Evolutionary conservation across 2,329 filamentous ascomycete genomes (phyloP).

Genomic region (Fusarium nodosum): DNA sequence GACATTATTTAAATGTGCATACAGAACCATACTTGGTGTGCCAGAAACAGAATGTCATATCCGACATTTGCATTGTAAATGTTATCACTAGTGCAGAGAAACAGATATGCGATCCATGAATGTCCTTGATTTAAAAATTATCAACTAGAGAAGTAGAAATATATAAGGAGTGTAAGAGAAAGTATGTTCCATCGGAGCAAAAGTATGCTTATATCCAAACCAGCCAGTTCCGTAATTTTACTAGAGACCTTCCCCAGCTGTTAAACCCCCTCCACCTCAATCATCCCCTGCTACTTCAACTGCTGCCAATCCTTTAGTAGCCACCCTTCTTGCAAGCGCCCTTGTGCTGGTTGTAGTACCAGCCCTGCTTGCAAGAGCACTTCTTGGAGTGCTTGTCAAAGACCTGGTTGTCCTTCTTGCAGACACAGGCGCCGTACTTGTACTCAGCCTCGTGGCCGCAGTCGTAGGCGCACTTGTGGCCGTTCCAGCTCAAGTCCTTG

Average conservation of each 20-base stretch:
- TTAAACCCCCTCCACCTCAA: neutral
- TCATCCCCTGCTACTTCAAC: neutral
- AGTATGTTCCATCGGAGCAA: slow-evolving; percentile 24
- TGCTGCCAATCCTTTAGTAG: slow-evolving; percentile 18
- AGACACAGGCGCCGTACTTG: slow-evolving; percentile 41
- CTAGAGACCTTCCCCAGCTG: slow-evolving; percentile 5
- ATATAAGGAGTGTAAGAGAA: slow-evolving; percentile 42
- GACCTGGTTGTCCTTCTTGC: slow-evolving; percentile 37
- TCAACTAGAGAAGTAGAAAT: slow-evolving; percentile 32
- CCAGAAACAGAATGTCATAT: neutral
- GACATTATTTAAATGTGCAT: fast-evolving
- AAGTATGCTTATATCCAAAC: slow-evolving; percentile 13
- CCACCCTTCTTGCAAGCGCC: slow-evolving; percentile 36
- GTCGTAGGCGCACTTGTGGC: slow-evolving; percentile 34
- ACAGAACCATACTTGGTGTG: fast-evolving
- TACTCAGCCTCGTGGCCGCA: slow-evolving; percentile 41
- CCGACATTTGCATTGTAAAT: too few species aligned
- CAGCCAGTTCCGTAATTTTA: slow-evolving; percentile 18
- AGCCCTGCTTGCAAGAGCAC: slow-evolving; percentile 37
- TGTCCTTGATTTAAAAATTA: slow-evolving; percentile 40
- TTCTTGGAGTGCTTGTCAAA: slow-evolving; percentile 35
- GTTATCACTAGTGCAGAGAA: neutral
- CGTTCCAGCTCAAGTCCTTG: slow-evolving; percentile 39
- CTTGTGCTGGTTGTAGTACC: slow-evolving; percentile 30
- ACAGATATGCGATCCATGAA: slow-evolving; percentile 1